A percentile compares a stretch with the other conserved stretches of the same genome.
Conservation (phyloP, 495 filamentous ascomycete species). For the Aspergillus funiculosus region DNA sequence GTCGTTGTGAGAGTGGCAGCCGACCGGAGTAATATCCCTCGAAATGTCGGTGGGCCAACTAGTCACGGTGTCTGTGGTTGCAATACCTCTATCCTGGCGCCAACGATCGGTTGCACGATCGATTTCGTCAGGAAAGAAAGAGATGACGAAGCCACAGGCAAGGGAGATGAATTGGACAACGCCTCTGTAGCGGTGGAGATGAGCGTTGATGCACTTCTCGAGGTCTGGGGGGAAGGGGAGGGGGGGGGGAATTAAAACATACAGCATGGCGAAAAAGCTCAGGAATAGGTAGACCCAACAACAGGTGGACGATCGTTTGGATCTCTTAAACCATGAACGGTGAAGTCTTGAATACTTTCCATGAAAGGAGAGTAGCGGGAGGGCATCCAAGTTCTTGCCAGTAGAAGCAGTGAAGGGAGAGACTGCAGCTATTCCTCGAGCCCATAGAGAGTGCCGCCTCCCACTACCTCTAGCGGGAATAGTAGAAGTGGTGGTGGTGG, state of each 20-base stretch:
- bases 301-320: slow-evolving; percentile 6
- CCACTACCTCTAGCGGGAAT: neutral
- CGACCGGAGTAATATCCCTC: slow-evolving; percentile 60
- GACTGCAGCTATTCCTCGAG: slow-evolving; percentile 11
- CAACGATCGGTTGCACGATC: slow-evolving; percentile 43
- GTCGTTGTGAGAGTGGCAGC: slow-evolving; percentile 79
- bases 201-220: too few relatives aligned
- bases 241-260: slow-evolving; percentile 13
- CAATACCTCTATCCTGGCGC: slow-evolving; percentile 40
- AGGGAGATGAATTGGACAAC: slow-evolving; percentile 47
- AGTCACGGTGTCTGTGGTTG: slow-evolving; percentile 41
- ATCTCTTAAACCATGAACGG: slow-evolving; percentile 1
- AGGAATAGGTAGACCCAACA: slow-evolving; percentile 22
- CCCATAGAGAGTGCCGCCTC: slow-evolving; percentile 9
- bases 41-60: slow-evolving; percentile 75
- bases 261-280: slow-evolving; percentile 39
- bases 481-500: neutral
- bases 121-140: slow-evolving; percentile 54
- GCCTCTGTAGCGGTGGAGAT: slow-evolving; percentile 35
- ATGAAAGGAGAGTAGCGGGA: slow-evolving; percentile 20
- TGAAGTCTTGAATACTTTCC: neutral
- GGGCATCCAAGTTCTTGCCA: slow-evolving; percentile 10
- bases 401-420: slow-evolving; percentile 15
- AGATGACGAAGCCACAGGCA: slow-evolving; percentile 44
- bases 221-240: neutral